These are phyloP conservation scores for Pseudogymnoascus sp. DNA, from an alignment of 2,329 filamentous ascomycete genomes.

Conservation along the genomic window DNA sequence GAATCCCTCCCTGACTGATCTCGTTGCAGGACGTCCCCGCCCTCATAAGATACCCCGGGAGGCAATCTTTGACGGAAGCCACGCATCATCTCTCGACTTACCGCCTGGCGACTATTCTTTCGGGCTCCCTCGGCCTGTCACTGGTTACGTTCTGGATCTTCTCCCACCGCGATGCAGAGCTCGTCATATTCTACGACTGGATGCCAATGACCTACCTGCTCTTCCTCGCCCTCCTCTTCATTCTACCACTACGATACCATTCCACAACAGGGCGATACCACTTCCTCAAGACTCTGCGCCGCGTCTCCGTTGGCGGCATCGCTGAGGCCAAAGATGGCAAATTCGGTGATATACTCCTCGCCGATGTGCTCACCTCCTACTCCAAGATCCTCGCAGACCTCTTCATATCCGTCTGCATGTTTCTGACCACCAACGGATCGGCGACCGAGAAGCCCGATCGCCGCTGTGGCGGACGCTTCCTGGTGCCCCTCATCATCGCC, in stretches of 20 bases:
- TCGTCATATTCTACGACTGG: constrained; percentile 72
- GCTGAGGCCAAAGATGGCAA: constrained; percentile 82
- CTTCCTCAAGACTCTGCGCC: constrained; percentile 65
- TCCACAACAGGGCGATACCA: constrained; percentile 64
- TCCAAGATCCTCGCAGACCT: constrained; percentile 85
- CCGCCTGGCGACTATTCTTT: constrained; percentile 70
- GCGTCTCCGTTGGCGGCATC: constrained; percentile 75
- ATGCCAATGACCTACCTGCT: constrained; percentile 78
- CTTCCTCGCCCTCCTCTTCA: constrained; percentile 60
- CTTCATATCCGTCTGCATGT: constrained; percentile 87
- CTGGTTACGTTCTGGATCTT: constrained; percentile 76
- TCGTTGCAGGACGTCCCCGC: constrained; percentile 60
- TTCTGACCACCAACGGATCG: constrained; percentile 59
- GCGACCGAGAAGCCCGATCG: constrained; percentile 76
- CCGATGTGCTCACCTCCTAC: constrained; percentile 91
- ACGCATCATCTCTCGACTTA: constrained; percentile 78
- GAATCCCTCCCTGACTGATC: constrained; percentile 13
- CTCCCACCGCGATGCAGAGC: constrained; percentile 59
- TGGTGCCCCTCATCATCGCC: constrained; percentile 78
- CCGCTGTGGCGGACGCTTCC: constrained; percentile 65
- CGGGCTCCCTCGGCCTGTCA: constrained; percentile 59
- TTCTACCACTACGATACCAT: constrained; percentile 60
- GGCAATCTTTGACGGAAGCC: constrained; percentile 58
- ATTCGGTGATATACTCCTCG: constrained; percentile 87
- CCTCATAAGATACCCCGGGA: constrained; percentile 76